Conservation (phyloP, 306 rosid species). For the Gastrolobium bilobum region DNA sequence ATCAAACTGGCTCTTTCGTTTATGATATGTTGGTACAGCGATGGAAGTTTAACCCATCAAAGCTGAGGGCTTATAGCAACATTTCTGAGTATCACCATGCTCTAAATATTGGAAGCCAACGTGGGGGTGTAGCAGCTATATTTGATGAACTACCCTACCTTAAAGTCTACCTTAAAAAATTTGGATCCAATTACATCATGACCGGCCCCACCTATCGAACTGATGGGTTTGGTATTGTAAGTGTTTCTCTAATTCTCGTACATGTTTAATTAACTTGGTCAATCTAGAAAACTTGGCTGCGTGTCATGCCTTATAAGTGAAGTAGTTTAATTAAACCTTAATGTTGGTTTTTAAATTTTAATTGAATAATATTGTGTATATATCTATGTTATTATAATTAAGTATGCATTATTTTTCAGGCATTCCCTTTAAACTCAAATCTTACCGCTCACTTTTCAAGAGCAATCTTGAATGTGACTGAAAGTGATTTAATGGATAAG, state of each 20-base stretch:
- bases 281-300: neutral
- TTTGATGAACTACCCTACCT: conserved; percentile 48
- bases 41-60: conserved; percentile 29
- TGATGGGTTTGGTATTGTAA: conserved; percentile 54
- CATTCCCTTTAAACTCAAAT: conserved; percentile 40
- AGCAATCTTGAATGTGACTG: conserved; percentile 47
- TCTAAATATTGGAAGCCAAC: conserved; percentile 33
- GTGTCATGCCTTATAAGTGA: neutral
- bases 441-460: conserved; percentile 49
- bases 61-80: conserved; percentile 30
- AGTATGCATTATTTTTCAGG: conserved; percentile 33
- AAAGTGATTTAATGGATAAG: conserved; percentile 34
- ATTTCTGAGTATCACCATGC: conserved; percentile 35
- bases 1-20: conserved; percentile 45
- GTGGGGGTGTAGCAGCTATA: conserved; percentile 48
- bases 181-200: conserved; percentile 43
- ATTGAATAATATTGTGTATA: neutral
- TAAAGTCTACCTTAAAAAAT: conserved; percentile 19
- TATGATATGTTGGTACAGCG: conserved; percentile 28
- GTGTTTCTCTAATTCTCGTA: neutral
- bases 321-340: neutral
- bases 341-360: neutral
- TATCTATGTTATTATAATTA: neutral
- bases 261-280: too few relatives aligned
- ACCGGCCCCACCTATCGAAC: conserved; percentile 42